A percentile compares a stretch with the other conserved stretches of the same genome.
phyloP scores from a whole-genome alignment of 1,284 basidiomycete genomes.

The Anthracocystis panici-leucophaei region DNA sequence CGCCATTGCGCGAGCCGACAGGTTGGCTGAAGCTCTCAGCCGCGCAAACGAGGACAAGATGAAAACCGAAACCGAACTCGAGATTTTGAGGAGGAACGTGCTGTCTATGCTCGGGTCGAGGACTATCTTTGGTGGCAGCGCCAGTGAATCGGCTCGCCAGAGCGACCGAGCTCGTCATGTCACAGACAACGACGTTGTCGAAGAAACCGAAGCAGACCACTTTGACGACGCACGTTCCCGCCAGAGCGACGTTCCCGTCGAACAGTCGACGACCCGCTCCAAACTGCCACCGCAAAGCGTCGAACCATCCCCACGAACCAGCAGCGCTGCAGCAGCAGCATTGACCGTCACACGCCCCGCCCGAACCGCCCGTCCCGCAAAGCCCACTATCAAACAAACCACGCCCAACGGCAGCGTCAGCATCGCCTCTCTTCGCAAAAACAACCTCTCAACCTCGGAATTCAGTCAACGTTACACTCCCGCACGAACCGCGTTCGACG shows the following conservation, averaged over 20 bases:
- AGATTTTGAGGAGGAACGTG: constrained; percentile 31
- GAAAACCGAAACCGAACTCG: constrained; percentile 31
- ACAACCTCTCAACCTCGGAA: neutral
- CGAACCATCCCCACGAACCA: neutral
- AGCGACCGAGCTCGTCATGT: neutral
- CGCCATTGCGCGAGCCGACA: constrained; percentile 24
- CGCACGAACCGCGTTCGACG: constrained; percentile 1
- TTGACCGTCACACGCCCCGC: neutral
- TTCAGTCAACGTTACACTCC: constrained; percentile 22
- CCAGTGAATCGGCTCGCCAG: neutral
- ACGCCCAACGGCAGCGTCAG: constrained; percentile 31
- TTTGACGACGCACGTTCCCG: constrained; percentile 11
- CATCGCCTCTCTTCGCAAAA: constrained; percentile 46
- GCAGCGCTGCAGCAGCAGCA: neutral
- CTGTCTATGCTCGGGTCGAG: constrained; percentile 31
- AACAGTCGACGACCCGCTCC: neutral
- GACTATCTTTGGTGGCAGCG: constrained; percentile 9
- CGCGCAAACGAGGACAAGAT: constrained; percentile 23
- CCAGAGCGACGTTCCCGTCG: neutral
- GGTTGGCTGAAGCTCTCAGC: constrained; percentile 24
- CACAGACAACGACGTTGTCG: neutral
- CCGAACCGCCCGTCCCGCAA: neutral
- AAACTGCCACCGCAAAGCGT: neutral
- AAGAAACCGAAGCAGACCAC: neutral
- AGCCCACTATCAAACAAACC: neutral